Evolutionary conservation across 2,329 filamentous ascomycete species (phyloP), one percentile per base, ranked within the genome.

Genomic region (Cladosporium austrohemisphaericum): DNA sequence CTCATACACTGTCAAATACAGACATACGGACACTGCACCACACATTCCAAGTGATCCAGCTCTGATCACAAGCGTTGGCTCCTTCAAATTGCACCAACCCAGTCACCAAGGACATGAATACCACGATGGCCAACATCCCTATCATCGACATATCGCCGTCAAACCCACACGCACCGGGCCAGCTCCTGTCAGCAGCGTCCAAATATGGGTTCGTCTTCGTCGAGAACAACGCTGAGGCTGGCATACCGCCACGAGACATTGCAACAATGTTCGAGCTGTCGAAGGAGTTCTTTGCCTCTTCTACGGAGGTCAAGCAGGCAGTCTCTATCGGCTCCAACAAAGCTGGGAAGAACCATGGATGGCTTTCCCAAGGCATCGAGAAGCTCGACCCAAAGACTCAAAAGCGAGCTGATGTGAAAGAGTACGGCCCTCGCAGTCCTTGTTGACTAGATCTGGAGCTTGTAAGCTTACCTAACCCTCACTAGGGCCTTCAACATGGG

Each of bases 161-260:
- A 4, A 74, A 76, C 22, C 59, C 68, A 8, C 74, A 85, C 55
- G 85, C 86, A 44, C 80, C 80, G 49, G 78, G 82, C 55, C 77
- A 76, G 50, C 72, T 97, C 33, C 81, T 96, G 33, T 79, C 86
- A 53, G 92, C 92, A 1, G 91, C 90, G 2, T 80, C 83, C 29
- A 82, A 84, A 47, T 85, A 90, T 69, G 92, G 92, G 53, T 97
- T 97, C 68, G 80, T 96, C 53, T 97, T 93, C 65, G 83, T 97
- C 61, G 84, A 83, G 63, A 77, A 81, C 18, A 85, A 85, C 52
- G 55, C 56, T n/a, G 55, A 52, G 26, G 54, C 54, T 22, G 57
- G 57, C 5, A 88, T 96, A 40, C 73, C 84, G 0, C 69, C 76
- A 0, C 69, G 77, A 22, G 78, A 84, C 46, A 81, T 96, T 32